A percentile compares a stretch with the other conserved stretches of the same genome.
phyloP scores from a whole-genome alignment of 2,329 filamentous ascomycete species.

The Talaromyces islandicus region DNA sequence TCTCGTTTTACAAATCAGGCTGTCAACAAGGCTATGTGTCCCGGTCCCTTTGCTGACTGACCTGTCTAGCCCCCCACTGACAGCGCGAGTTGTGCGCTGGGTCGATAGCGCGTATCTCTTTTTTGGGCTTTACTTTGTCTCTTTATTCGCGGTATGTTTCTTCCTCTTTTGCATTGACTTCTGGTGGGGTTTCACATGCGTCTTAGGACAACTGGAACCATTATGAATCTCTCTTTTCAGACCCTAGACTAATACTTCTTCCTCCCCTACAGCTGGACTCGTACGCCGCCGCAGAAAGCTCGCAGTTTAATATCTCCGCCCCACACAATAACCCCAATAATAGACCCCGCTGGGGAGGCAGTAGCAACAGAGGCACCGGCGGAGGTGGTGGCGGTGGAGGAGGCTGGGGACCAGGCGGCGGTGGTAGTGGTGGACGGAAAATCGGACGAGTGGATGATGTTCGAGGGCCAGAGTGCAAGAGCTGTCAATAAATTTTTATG shows the following conservation, averaged over 20 bases:
- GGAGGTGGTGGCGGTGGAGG: slow-evolving; percentile 24
- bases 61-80: slow-evolving; percentile 36
- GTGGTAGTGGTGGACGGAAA: slow-evolving; percentile 26
- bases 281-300: slow-evolving; percentile 39
- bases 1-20: neutral
- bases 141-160: slow-evolving; percentile 40
- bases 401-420: slow-evolving; percentile 23
- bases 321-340: slow-evolving; percentile 19
- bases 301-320: slow-evolving; percentile 39
- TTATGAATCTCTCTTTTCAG: neutral
- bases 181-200: neutral
- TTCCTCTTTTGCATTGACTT: slow-evolving; percentile 4
- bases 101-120: slow-evolving; percentile 41
- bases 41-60: slow-evolving; percentile 3
- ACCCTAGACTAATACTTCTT: neutral
- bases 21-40: neutral
- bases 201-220: neutral
- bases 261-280: slow-evolving; percentile 35
- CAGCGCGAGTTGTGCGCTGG: slow-evolving; percentile 37
- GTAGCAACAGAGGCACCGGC: slow-evolving; percentile 22
- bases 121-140: slow-evolving; percentile 44
- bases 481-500: slow-evolving; percentile 29
- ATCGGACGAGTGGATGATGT: slow-evolving; percentile 45
- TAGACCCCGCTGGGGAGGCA: slow-evolving; percentile 21
- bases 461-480: slow-evolving; percentile 42